Evolutionary conservation across 2,329 filamentous ascomycete species (phyloP).

Genomic region (Venturia nashicola): DNA sequence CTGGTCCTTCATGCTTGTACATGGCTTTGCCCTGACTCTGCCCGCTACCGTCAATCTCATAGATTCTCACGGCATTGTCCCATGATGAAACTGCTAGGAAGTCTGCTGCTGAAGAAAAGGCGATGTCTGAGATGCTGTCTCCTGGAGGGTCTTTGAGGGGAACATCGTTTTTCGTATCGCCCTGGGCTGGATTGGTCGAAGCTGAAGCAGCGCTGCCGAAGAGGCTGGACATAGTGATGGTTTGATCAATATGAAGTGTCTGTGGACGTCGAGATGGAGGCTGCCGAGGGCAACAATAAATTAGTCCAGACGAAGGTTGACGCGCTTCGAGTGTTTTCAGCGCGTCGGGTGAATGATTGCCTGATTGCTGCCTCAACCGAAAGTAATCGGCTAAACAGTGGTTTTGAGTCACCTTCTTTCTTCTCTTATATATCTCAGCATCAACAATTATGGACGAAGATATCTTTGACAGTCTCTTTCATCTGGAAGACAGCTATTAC

Average conservation of each 20-base stretch:
- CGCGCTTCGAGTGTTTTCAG: not conserved
- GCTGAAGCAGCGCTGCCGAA: constrained; percentile 33
- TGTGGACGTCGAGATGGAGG: not conserved
- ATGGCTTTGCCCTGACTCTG: constrained; percentile 73
- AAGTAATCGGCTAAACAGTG: not conserved
- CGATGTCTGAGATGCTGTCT: constrained; percentile 79
- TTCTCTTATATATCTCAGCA: not conserved
- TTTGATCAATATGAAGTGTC: not conserved
- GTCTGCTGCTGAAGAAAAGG: constrained; percentile 66
- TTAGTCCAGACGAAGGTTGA: not conserved
- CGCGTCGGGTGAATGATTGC: not conserved
- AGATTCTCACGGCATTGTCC: constrained; percentile 97
- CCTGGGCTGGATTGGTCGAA: constrained; percentile 53
- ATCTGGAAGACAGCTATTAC: constrained; percentile 62
- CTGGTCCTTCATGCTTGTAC: constrained; percentile 77
- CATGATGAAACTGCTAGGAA: constrained; percentile 84
- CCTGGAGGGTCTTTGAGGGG: constrained; percentile 65
- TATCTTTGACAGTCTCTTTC: constrained; percentile 44
- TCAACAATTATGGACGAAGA: constrained; percentile 19
- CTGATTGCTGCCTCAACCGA: not conserved
- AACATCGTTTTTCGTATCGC: constrained; percentile 84
- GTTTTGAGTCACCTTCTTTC: not conserved
- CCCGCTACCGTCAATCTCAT: constrained; percentile 71
- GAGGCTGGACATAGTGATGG: constrained; percentile 47
- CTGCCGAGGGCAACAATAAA: not conserved